Base-by-base conservation (phyloP, 1,284 basidiomycete genomes). In the Irpex rosettiformis region DNA sequence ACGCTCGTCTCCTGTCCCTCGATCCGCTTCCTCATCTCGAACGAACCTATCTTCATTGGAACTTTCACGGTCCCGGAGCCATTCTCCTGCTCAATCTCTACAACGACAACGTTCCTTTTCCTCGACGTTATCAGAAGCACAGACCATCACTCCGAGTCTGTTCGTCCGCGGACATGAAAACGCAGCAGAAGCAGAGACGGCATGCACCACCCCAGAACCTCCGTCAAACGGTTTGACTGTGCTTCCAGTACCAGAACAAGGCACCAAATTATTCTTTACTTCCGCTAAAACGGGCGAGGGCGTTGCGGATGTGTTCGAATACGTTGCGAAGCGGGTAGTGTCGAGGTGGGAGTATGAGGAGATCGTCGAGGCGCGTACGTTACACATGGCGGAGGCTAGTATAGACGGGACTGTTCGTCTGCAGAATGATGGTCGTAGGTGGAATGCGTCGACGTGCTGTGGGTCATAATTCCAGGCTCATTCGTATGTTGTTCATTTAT, bases 221-320 rank as follows among this genome's bases (percentile, higher is more conserved):
- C 63, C n/a, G n/a, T n/a, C 37, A 49, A 63, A 56, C 56, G 24
- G 37, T 53, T 43, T 58, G 55, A 62, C 55, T 70, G 27, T 70
- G 69, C 52, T 54, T 51, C 62, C 57, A 55, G 48, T 70, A 8
- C 74, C 74, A 7, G 79, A 82, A 45, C 74, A 70, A 1, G 80
- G 86, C 1, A 85, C 87, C 0, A 80, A 77, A 64, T 71, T 89
- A 4, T 89, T 91, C 70, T 85, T 88, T 67, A 82, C 88, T 6
- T 88, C 85, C 1, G 89, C 89, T 3, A 88, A 88, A 70, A 89
- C 86, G 10, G 88, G 89, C 0, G 77, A 80, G 52, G 84, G 86
- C n/a, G 85, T 91, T 1, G 58, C 69, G 2, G 82, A 84, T 1
- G 83, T 89, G 16, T 91, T 91, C 66, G 84, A 83, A 66, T 89